These are phyloP conservation scores for Ogataea parapolymorpha DNA, from an alignment of 805 yeast species.

Conservation along the genomic window DNA sequence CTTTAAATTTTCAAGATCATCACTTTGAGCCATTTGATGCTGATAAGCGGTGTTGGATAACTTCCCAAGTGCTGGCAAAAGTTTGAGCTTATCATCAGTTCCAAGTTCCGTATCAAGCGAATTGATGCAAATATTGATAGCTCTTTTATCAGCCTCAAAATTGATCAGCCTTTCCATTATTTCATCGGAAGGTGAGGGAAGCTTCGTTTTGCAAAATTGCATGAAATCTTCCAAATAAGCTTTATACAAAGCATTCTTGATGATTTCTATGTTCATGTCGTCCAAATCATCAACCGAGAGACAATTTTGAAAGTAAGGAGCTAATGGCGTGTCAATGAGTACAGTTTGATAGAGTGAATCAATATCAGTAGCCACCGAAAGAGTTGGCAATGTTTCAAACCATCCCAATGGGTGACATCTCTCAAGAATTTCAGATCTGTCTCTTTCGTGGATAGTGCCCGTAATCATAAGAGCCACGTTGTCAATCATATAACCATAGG, in stretches of 20 bases:
- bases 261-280: conserved; percentile 92
- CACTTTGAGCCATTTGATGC: conserved; percentile 65
- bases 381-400: conserved; percentile 96
- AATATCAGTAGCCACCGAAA: conserved; percentile 91
- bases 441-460: conserved; percentile 94
- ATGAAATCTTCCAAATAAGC: conserved; percentile 90
- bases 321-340: conserved; percentile 93
- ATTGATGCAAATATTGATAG: conserved; percentile 87
- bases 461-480: conserved; percentile 94
- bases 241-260: conserved; percentile 86
- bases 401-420: conserved; percentile 97
- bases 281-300: conserved; percentile 85
- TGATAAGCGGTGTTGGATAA: conserved; percentile 67
- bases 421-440: conserved; percentile 78
- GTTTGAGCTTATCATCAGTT: conserved; percentile 62
- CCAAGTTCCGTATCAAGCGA: conserved; percentile 80
- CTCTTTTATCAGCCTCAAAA: conserved; percentile 94
- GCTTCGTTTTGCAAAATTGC: conserved; percentile 54
- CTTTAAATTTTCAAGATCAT: conserved; percentile 83
- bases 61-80: conserved; percentile 81
- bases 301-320: conserved; percentile 92
- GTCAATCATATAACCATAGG: conserved; percentile 98
- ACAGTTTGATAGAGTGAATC: conserved; percentile 92
- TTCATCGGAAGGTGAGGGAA: conserved; percentile 75
- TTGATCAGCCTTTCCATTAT: conserved; percentile 73